These are phyloP conservation scores for Picea sitchensis DNA, from an alignment of 75 land plant species.

Conservation along the genomic window DNA sequence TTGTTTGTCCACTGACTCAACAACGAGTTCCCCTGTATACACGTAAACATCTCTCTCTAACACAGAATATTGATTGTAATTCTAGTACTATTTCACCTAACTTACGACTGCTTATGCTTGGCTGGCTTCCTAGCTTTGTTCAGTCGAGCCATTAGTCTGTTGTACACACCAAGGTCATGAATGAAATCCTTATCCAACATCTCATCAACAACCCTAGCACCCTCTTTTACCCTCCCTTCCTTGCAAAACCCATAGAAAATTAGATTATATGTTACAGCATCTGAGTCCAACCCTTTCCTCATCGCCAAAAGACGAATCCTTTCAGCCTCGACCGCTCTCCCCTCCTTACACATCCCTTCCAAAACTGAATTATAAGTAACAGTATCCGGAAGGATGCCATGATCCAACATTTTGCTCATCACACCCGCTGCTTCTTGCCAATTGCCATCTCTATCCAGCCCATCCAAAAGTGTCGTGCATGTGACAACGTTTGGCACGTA, in stretches of 20 bases:
- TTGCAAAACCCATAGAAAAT: constrained; percentile 47
- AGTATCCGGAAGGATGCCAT: constrained; percentile 41
- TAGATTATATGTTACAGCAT: constrained; percentile 34
- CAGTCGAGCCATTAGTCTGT: constrained; percentile 41
- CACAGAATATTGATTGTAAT: background rate
- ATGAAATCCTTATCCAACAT: constrained; percentile 65
- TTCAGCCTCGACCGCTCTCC: constrained; percentile 50
- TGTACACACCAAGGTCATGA: constrained; percentile 53
- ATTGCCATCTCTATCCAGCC: constrained; percentile 24
- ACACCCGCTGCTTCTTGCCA: constrained; percentile 25
- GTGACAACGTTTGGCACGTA: constrained; percentile 33
- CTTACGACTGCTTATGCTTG: background rate
- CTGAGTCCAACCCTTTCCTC: constrained; percentile 45
- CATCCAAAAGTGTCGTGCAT: constrained; percentile 50
- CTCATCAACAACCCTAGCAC: constrained; percentile 45
- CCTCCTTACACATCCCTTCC: constrained; percentile 31
- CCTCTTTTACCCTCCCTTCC: constrained; percentile 55
- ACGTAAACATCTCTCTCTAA: too few relatives aligned
- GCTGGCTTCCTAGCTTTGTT: background rate
- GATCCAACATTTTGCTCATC: constrained; percentile 35
- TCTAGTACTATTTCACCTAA: background rate
- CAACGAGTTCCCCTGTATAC: background rate
- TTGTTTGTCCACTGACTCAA: background rate
- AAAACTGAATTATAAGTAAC: constrained; percentile 58
- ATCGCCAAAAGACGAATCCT: constrained; percentile 39